These are phyloP conservation scores for Amaranthus palmeri DNA, from an alignment of 148 eudicot genomes.

Conservation along the genomic window DNA sequence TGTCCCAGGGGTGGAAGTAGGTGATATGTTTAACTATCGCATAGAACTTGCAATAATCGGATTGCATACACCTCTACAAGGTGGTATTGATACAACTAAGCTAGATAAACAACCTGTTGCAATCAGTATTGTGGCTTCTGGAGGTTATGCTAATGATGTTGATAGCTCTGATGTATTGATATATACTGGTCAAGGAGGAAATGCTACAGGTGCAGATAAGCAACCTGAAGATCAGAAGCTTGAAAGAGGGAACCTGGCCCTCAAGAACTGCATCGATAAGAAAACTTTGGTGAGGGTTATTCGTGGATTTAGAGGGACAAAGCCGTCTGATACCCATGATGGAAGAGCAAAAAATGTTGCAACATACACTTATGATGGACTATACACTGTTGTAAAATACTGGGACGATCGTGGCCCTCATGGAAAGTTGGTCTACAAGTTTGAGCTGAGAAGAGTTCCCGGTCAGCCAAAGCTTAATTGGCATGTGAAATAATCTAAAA, in stretches of 20 bases:
- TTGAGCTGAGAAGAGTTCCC: slow-evolving; percentile 55
- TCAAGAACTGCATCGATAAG: slow-evolving; percentile 50
- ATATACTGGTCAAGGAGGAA: slow-evolving; percentile 82
- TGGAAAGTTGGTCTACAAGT: slow-evolving; percentile 66
- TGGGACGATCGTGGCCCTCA: slow-evolving; percentile 48
- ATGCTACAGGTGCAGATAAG: slow-evolving; percentile 39
- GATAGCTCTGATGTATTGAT: slow-evolving; percentile 57
- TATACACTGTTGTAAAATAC: slow-evolving; percentile 56
- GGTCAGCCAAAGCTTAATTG: slow-evolving; percentile 76
- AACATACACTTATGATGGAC: slow-evolving; percentile 75
- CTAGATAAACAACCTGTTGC: slow-evolving; percentile 39
- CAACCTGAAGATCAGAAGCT: slow-evolving; percentile 75
- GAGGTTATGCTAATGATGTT: slow-evolving; percentile 63
- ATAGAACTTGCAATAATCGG: slow-evolving; percentile 78
- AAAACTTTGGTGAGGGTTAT: slow-evolving; percentile 65
- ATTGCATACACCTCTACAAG: slow-evolving; percentile 61
- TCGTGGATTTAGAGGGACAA: slow-evolving; percentile 71
- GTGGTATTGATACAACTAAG: slow-evolving; percentile 66
- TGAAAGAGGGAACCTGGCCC: slow-evolving; percentile 72
- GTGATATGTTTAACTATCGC: slow-evolving; percentile 74
- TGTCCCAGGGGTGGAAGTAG: slow-evolving; percentile 88
- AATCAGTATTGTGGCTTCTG: slow-evolving; percentile 75
- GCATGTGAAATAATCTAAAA: slow-evolving; percentile 57
- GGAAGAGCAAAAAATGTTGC: slow-evolving; percentile 36
- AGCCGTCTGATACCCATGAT: slow-evolving; percentile 34